Conservation (phyloP, 2,329 filamentous ascomycete species). For the Colletotrichum phormii region DNA sequence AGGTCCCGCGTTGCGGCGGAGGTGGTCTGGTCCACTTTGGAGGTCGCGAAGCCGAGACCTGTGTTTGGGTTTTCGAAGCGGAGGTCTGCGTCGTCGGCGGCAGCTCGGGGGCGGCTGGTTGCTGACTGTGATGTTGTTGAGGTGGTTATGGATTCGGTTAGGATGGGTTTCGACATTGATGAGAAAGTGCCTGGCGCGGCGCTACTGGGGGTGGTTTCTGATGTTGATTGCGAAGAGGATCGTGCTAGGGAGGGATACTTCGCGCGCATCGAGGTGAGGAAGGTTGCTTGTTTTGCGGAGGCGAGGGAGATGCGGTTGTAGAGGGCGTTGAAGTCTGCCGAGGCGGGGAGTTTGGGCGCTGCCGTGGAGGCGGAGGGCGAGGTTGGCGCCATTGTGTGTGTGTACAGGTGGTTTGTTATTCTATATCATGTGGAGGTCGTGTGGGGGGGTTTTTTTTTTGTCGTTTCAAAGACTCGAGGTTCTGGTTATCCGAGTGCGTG, state of each 20-base stretch:
- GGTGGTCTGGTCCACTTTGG: conserved; percentile 41
- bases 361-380: conserved; percentile 43
- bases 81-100: conserved; percentile 33
- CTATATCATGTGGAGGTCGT: neutral
- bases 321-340: conserved; percentile 51
- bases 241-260: conserved; percentile 33
- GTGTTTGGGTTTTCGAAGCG: conserved; percentile 46
- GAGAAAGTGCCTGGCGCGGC: conserved; percentile 32
- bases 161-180: conserved; percentile 28
- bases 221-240: conserved; percentile 24
- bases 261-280: conserved; percentile 44
- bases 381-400: conserved; percentile 13
- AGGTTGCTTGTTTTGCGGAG: conserved; percentile 48
- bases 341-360: conserved; percentile 45
- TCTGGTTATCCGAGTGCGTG: neutral
- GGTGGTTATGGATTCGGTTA: neutral
- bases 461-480: too few species aligned
- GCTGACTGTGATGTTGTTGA: conserved; percentile 5
- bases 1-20: conserved; percentile 44
- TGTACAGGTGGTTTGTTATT: neutral
- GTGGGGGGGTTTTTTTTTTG: too few species aligned
- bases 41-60: conserved; percentile 53
- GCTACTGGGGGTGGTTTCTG: neutral
- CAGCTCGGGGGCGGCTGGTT: neutral
- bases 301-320: conserved; percentile 57